Evolutionary conservation across 768 basidiomycete genomes (phyloP).

Genomic region (Rhodotorula babjevae): DNA sequence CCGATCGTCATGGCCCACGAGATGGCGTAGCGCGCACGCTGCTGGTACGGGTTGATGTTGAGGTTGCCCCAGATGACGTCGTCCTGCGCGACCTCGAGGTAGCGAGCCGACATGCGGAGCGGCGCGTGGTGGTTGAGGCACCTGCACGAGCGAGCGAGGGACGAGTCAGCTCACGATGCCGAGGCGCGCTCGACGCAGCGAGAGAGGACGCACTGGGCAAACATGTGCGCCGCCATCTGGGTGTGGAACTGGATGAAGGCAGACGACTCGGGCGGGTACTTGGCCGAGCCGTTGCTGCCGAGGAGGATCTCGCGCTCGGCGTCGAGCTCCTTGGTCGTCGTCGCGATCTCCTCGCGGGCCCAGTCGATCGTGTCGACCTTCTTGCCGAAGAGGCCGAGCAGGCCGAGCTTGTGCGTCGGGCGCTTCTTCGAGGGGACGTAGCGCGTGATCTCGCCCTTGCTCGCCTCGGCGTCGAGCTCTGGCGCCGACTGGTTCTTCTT

Average conservation of each 20-base stretch:
- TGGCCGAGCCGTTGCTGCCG: constrained; percentile 54
- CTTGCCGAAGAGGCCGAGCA: constrained; percentile 64
- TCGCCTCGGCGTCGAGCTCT: constrained; percentile 33
- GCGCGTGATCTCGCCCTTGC: constrained; percentile 52
- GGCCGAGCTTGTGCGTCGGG: constrained; percentile 61
- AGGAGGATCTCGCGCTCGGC: constrained; percentile 48
- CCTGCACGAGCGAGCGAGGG: not conserved
- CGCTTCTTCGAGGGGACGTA: constrained; percentile 68
- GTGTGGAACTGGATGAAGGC: constrained; percentile 77
- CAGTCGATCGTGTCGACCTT: constrained; percentile 93
- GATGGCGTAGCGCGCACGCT: constrained; percentile 60
- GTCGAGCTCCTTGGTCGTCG: constrained; percentile 52
- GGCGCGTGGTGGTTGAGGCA: constrained; percentile 41
- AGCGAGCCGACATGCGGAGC: constrained; percentile 62
- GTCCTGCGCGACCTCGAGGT: constrained; percentile 73
- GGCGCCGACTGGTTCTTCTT: constrained; percentile 40
- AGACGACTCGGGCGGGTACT: constrained; percentile 36
- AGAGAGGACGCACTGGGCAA: constrained; percentile 53
- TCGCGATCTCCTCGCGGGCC: constrained; percentile 59
- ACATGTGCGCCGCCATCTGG: constrained; percentile 89
- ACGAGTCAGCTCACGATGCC: not conserved
- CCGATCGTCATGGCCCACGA: constrained; percentile 72
- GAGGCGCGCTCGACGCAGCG: constrained; percentile 59
- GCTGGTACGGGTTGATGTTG: constrained; percentile 81
- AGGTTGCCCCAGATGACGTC: constrained; percentile 93